Conservation (phyloP, 108 stramenopile species). For the Schizochytrium sp. region DNA sequence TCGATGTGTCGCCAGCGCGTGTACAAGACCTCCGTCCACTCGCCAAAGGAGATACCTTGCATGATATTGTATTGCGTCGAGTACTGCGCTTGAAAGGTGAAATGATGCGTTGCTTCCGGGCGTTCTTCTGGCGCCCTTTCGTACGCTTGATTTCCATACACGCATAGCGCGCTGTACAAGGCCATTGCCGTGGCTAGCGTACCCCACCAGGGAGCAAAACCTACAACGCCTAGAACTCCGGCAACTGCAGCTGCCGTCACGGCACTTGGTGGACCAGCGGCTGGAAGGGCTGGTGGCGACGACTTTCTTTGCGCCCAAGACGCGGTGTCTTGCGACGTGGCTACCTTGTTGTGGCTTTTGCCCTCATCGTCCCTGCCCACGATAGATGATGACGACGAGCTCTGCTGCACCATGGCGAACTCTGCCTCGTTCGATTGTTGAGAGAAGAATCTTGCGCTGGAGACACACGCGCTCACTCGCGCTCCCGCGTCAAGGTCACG, state of each 20-base stretch:
- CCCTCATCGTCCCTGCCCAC: too few relatives aligned
- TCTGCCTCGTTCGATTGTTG: too few relatives aligned
- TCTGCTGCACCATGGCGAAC: too few relatives aligned
- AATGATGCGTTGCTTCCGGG: neutral
- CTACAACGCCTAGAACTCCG: neutral
- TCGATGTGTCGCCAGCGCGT: neutral
- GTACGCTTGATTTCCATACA: neutral
- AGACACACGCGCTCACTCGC: too few relatives aligned
- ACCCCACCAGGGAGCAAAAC: neutral
- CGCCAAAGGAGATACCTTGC: neutral
- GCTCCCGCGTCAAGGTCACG: too few relatives aligned
- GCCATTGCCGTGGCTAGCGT: neutral
- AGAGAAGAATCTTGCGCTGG: too few relatives aligned
- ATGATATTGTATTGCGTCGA: neutral
- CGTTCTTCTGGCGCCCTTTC: neutral
- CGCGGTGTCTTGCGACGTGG: too few relatives aligned
- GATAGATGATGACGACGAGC: too few relatives aligned
- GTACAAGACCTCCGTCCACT: neutral
- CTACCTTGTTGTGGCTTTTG: too few relatives aligned
- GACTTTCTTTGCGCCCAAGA: too few relatives aligned
- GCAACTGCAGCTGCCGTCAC: neutral
- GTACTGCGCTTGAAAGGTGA: neutral
- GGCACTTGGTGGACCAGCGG: too few relatives aligned
- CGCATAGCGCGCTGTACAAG: neutral
- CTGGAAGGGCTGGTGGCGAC: too few relatives aligned